Evolutionary conservation across 2,329 filamentous ascomycete species (phyloP), one percentile per base, ranked within the genome.

Genomic region (Rugonectria rugulosa): DNA sequence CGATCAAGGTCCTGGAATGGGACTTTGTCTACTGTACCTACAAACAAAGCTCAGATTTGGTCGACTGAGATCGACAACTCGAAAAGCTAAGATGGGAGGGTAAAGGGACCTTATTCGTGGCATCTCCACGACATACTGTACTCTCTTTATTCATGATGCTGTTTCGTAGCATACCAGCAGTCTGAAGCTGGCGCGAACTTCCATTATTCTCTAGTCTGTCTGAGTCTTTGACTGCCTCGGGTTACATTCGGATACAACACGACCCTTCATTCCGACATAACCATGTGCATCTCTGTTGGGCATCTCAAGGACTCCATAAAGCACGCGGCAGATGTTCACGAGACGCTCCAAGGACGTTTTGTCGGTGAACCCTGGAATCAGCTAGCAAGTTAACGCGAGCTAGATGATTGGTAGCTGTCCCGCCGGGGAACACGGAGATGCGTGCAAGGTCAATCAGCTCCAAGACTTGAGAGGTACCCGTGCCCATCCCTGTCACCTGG

Each of bases 291-390:
- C 31, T 49, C 23, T 49, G 52, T 24, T 43, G 14, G 38, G 44
- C 40, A 12, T 46, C 17, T n/a, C 32, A 27, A 36, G 34, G 37
- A 12, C 34, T 41, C 36, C 19, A 21, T 17, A 23, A 50, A 46
- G 46, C 46, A 53, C 43, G 44, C 29, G 51, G 37, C 29, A 31
- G 46, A 50, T 21, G 53, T 51, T 56, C 53, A 56, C 53, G 53
- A 50, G 46, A 44, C 40, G 37, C 26, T 29, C 7, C 12, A 29
- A 7, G 24, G 11, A 6, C 11, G 6, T 50, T 50, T 42, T 50
- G 41, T 50, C 53, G 46, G 46, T 50, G 53, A 56, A 38, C 27
- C 38, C 31, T 36, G 47, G 21, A 19, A 21, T 31, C 19, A 26
- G 36, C 26, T 43, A 41, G 38, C 46, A 54, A 40, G 45, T n/a